phyloP scores from a whole-genome alignment of 768 basidiomycete genomes.

The Xerocomus potaroensis region DNA sequence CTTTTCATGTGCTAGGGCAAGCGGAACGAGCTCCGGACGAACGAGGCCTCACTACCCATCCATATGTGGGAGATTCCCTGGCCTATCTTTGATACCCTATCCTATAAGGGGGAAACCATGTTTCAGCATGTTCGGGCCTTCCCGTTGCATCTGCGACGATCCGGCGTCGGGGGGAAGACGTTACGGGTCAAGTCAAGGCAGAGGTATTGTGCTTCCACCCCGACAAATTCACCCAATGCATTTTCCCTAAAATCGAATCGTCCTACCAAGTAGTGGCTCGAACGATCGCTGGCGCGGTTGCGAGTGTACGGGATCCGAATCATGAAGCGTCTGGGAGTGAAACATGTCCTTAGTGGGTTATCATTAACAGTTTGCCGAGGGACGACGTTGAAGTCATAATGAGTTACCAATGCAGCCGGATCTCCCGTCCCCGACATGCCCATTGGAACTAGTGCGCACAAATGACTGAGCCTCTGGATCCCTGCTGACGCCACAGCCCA shows the following conservation, averaged over 20 bases:
- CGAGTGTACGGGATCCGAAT: constrained; percentile 68
- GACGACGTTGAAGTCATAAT: constrained; percentile 1
- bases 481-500: constrained; percentile 28
- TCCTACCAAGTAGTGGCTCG: constrained; percentile 31
- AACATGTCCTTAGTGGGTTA: constrained; percentile 66
- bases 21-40: constrained; percentile 34
- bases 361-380: background rate
- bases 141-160: constrained; percentile 35
- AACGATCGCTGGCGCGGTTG: constrained; percentile 37
- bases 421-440: constrained; percentile 67
- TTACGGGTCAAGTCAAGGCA: constrained; percentile 34
- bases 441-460: constrained; percentile 74
- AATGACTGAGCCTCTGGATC: background rate
- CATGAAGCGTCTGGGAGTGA: constrained; percentile 74
- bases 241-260: constrained; percentile 33
- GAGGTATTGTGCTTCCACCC: constrained; percentile 55
- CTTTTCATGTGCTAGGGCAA: constrained; percentile 32
- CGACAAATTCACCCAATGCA: constrained; percentile 44
- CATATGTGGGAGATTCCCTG: constrained; percentile 39
- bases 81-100: constrained; percentile 34
- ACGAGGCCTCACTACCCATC: constrained; percentile 14
- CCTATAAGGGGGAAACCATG: constrained; percentile 31
- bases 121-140: constrained; percentile 35
- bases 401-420: constrained; percentile 89
- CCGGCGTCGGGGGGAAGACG: constrained; percentile 28